phyloP scores from a whole-genome alignment of 2,329 filamentous ascomycete genomes.

The Hypoxylon sp. region DNA sequence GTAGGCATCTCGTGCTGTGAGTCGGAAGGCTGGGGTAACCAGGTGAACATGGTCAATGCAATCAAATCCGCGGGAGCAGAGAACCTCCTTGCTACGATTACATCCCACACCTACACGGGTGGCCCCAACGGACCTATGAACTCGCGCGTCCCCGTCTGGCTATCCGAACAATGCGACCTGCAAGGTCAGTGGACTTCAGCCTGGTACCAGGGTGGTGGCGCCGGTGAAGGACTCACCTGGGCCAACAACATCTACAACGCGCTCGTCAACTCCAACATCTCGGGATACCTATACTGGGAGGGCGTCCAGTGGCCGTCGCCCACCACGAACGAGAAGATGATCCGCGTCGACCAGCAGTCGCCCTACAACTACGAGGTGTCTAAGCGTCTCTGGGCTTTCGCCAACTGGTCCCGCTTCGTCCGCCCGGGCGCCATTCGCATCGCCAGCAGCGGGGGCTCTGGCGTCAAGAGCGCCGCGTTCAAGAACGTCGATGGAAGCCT shows the following conservation, averaged over 20 bases:
- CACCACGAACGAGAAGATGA: conserved; percentile 60
- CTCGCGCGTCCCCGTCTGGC: conserved; percentile 61
- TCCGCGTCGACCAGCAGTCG: conserved; percentile 62
- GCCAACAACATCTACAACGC: conserved; percentile 67
- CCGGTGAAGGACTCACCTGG: conserved; percentile 69
- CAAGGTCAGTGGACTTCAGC: conserved; percentile 60
- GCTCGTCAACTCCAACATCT: conserved; percentile 64
- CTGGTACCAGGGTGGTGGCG: conserved; percentile 64
- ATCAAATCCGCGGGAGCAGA: conserved; percentile 56
- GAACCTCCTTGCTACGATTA: conserved; percentile 56
- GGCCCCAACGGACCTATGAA: conserved; percentile 53
- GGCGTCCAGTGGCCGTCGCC: conserved; percentile 52
- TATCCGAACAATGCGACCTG: conserved; percentile 64
- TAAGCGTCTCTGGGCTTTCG: conserved; percentile 59
- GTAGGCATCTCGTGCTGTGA: conserved; percentile 51
- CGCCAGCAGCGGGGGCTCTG: conserved; percentile 49
- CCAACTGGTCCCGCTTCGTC: conserved; percentile 58
- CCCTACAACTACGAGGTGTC: conserved; percentile 56
- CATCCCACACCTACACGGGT: conserved; percentile 60
- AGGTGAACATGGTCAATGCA: conserved; percentile 56
- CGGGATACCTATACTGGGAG: conserved; percentile 70
- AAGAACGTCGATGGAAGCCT: conserved; percentile 57
- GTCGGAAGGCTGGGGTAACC: conserved; percentile 58
- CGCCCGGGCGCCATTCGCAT: conserved; percentile 57
- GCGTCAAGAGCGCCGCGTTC: conserved; percentile 56